Percentiles rank a stretch among this genome's conserved stretches.
Evolutionary conservation across 495 filamentous ascomycete species (phyloP).

Genomic region (Penicillium antarcticum): DNA sequence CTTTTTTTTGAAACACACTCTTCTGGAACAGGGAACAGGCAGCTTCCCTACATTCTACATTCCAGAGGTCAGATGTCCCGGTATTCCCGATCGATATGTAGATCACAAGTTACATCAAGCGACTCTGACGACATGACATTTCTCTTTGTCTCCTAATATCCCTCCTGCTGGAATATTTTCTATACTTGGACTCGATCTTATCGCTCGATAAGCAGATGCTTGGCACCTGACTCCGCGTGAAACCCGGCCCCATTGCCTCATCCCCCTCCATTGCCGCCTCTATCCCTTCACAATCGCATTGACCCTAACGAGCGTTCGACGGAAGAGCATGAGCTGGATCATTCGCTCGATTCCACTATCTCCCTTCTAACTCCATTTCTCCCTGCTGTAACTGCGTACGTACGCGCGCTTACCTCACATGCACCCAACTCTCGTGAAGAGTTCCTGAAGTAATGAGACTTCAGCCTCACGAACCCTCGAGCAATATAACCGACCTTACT

Average conservation of each 20-base stretch:
- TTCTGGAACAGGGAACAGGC: not conserved
- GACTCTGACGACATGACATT: not conserved
- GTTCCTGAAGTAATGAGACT: slow-evolving; percentile 21
- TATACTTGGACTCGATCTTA: slow-evolving; percentile 15
- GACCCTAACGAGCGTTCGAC: slow-evolving; percentile 5
- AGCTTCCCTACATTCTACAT: slow-evolving; percentile 5
- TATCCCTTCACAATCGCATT: slow-evolving; percentile 14
- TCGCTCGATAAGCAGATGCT: slow-evolving; percentile 23
- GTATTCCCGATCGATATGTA: slow-evolving; percentile 2
- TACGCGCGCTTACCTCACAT: not conserved
- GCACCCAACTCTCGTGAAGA: slow-evolving; percentile 14
- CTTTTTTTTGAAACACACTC: not conserved
- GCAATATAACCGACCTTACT: slow-evolving; percentile 11
- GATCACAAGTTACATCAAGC: slow-evolving; percentile 15
- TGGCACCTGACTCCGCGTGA: slow-evolving; percentile 26
- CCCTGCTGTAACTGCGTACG: slow-evolving; percentile 1
- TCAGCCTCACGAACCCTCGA: slow-evolving; percentile 14
- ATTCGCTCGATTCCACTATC: not conserved
- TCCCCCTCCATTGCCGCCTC: slow-evolving; percentile 23
- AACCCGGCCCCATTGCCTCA: slow-evolving; percentile 23
- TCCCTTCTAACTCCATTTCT: not conserved
- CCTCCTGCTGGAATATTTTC: not conserved
- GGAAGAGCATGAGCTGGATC: slow-evolving; percentile 3
- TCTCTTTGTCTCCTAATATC: not conserved
- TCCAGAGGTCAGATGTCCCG: slow-evolving; percentile 5